Conservation (phyloP, 306 rosid genomes). For the Vicia sativa region DNA sequence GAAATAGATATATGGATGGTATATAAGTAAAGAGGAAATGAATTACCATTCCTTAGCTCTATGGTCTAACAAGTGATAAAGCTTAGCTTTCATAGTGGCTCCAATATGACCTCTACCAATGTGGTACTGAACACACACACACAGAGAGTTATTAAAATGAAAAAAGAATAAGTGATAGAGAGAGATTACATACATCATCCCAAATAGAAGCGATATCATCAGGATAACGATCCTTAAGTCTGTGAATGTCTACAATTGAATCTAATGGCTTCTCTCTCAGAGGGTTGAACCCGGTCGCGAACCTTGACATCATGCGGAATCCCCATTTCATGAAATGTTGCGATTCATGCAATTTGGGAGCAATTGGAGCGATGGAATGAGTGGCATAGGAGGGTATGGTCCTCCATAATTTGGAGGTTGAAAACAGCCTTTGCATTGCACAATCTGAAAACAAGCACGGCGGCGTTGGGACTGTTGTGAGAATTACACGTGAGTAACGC, state of each 20-base stretch:
- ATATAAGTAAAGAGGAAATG: too few species aligned
- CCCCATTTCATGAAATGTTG: conserved; percentile 76
- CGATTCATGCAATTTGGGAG: conserved; percentile 42
- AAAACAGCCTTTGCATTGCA: conserved; percentile 52
- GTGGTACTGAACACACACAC: conserved; percentile 92
- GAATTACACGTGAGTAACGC: too few species aligned
- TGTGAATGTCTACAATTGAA: conserved; percentile 71
- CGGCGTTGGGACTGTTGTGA: too few species aligned
- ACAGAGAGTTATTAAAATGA: too few species aligned
- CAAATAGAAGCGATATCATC: conserved; percentile 79
- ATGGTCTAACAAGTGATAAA: conserved; percentile 75
- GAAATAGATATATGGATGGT: too few species aligned
- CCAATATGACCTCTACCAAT: conserved; percentile 94
- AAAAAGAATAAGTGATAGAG: conserved; percentile 23
- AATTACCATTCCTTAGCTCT: conserved; percentile 87
- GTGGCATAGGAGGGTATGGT: conserved; percentile 17
- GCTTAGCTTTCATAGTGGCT: conserved; percentile 75
- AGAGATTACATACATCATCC: conserved; percentile 69
- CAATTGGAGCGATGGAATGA: neutral
- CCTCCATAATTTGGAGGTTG: conserved; percentile 45
- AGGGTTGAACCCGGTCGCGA: conserved; percentile 82
- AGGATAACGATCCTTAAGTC: conserved; percentile 68
- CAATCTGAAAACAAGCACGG: neutral
- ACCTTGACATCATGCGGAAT: conserved; percentile 61
- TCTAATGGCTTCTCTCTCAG: conserved; percentile 76